A percentile compares a stretch with the other conserved stretches of the same genome.
These are phyloP conservation scores for Teratosphaeria destructans DNA, from an alignment of 2,329 filamentous ascomycete species.

Conservation along the genomic window DNA sequence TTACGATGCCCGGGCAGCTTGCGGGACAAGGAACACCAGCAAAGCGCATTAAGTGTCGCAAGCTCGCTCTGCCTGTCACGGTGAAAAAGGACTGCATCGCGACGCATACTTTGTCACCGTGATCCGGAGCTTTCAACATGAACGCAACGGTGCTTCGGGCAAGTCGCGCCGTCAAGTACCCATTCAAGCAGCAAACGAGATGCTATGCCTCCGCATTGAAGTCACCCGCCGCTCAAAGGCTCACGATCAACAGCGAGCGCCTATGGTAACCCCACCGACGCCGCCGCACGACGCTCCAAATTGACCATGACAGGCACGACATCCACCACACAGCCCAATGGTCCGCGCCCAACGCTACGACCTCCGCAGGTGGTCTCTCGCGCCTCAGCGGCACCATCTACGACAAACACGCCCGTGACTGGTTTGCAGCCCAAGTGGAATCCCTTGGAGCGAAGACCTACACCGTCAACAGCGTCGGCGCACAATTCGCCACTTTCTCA, in stretches of 20 bases:
- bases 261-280: background rate
- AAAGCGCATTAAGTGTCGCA: too few relatives aligned
- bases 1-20: background rate
- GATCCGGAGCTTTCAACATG: background rate
- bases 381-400: slow-evolving; percentile 10
- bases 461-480: background rate
- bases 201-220: background rate
- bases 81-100: too few relatives aligned
- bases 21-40: too few relatives aligned
- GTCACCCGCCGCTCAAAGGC: background rate
- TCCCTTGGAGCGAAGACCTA: background rate
- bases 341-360: slow-evolving; percentile 3
- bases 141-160: background rate
- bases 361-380: slow-evolving; percentile 2
- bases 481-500: background rate
- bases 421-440: background rate
- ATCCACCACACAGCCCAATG: slow-evolving; percentile 11
- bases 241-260: background rate
- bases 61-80: too few relatives aligned
- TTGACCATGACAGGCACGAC: background rate
- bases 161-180: background rate
- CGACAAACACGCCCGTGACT: slow-evolving; percentile 7
- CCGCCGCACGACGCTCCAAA: background rate
- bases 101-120: background rate
- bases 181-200: background rate